Base-by-base conservation (phyloP, 495 filamentous ascomycete genomes). In the Talaromyces ruber region DNA sequence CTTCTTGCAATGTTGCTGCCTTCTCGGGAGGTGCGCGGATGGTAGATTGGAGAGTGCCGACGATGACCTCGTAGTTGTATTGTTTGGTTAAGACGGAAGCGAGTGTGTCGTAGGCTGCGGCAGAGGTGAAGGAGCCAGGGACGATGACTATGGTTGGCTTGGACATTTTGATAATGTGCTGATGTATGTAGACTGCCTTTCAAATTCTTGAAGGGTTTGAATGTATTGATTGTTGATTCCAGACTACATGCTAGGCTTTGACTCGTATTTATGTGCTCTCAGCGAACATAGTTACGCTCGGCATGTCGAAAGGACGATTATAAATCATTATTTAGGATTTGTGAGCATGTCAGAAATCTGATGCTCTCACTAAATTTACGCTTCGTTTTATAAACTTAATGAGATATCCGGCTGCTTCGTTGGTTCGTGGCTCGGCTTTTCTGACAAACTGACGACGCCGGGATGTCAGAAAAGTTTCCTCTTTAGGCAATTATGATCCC, bases 41-140 rank as follows among this genome's bases (percentile, higher is more conserved):
- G 22, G 75, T 68, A 6, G 80, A 81, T 12, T 80, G 79, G n/a
- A 81, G 68, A 6, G 71, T 57, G 32, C 71, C 67, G 30, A 71
- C 69, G 32, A 70, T 65, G 26, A 72, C 70, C 3, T 68, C 60
- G 64, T 75, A 79, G 1, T 75, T 74, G 32, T 60, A 59, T 9
- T 64, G 63, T 6, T 67, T 47, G 21, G 21, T 24, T 5, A 84
- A 74, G 24, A 64, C 62, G 4, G 69, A 53, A 16, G 67, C 71
- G 28, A 80, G 66, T 14, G 57, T 50, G 54, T 71, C 60, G 62
- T 72, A 82, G 67, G 67, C 61, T 9, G 24, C 28, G 4, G 78
- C 74, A 1, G 60, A 70, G 56, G 75, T 63, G 73, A 77, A 82
- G 22, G 79, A 79, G n/a, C 78, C 82, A 1, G 75, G 76, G n/a